Conservation (phyloP, 2,329 filamentous ascomycete species). For the Juglanconis oblonga region DNA sequence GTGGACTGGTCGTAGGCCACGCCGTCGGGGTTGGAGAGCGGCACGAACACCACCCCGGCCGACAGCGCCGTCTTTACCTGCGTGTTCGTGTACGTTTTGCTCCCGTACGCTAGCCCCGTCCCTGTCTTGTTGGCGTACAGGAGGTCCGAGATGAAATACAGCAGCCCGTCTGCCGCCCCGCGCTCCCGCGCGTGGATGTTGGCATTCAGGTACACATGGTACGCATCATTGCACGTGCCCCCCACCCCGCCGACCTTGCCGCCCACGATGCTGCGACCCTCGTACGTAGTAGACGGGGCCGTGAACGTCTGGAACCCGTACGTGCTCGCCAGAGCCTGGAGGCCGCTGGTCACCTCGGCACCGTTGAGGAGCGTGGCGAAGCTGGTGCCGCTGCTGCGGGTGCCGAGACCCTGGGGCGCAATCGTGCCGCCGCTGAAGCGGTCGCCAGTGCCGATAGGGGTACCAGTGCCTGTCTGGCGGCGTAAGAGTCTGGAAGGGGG, state of each 20-base stretch:
- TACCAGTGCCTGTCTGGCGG: conserved; percentile 19
- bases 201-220: conserved; percentile 50
- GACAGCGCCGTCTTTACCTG: conserved; percentile 50
- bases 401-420: conserved; percentile 35
- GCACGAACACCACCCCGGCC: conserved; percentile 51
- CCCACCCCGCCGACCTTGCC: conserved; percentile 36
- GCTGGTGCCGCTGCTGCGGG: conserved; percentile 31
- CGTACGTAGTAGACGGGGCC: conserved; percentile 41
- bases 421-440: conserved; percentile 38
- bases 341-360: conserved; percentile 41
- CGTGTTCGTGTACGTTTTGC: conserved; percentile 46
- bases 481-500: background rate
- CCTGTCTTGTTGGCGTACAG: conserved; percentile 49
- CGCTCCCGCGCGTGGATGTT: conserved; percentile 58
- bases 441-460: conserved; percentile 41
- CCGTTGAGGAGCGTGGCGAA: conserved; percentile 44
- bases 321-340: conserved; percentile 37
- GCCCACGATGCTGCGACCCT: conserved; percentile 37
- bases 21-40: conserved; percentile 54
- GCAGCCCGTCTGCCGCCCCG: conserved; percentile 51
- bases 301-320: conserved; percentile 40
- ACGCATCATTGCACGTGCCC: conserved; percentile 22
- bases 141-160: conserved; percentile 58
- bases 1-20: conserved; percentile 49
- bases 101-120: conserved; percentile 50